These are phyloP conservation scores for Zygosaccharomyces rouxii DNA, from an alignment of 805 yeast genomes.

Conservation along the genomic window DNA sequence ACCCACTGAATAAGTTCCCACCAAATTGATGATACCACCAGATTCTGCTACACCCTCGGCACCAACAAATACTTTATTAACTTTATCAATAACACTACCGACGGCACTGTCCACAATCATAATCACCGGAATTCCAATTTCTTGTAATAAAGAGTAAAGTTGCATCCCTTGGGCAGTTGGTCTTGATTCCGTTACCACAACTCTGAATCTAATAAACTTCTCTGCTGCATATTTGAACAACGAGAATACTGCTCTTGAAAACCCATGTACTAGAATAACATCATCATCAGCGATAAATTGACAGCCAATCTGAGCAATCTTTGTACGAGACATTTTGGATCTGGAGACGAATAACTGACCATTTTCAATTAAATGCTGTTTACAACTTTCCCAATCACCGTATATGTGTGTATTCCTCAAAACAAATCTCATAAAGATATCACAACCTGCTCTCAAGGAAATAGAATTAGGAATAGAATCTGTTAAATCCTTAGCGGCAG, in stretches of 20 bases:
- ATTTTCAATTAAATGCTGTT: conserved; percentile 81
- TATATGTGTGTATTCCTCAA: conserved; percentile 76
- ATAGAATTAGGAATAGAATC: conserved; percentile 83
- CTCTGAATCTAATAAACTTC: conserved; percentile 78
- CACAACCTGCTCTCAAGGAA: conserved; percentile 95
- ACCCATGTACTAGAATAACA: conserved; percentile 82
- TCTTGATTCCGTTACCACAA: conserved; percentile 88
- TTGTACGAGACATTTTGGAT: conserved; percentile 83
- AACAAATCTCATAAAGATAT: conserved; percentile 89
- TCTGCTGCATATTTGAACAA: conserved; percentile 71
- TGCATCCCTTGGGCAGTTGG: conserved; percentile 72
- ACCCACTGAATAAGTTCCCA: conserved; percentile 93
- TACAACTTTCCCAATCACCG: conserved; percentile 94
- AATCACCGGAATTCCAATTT: conserved; percentile 77
- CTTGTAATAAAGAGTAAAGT: conserved; percentile 65
- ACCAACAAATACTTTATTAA: conserved; percentile 91
- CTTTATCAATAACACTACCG: conserved; percentile 84
- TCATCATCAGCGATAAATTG: conserved; percentile 94
- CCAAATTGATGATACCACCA: conserved; percentile 94
- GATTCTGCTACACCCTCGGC: conserved; percentile 99
- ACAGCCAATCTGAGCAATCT: conserved; percentile 81
- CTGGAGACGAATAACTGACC: conserved; percentile 88
- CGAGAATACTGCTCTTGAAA: conserved; percentile 82
- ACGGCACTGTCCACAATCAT: conserved; percentile 90
- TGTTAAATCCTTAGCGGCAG: conserved; percentile 72